Evolutionary conservation across 805 yeast species (phyloP), one percentile per base, ranked within the genome.

Genomic region (Yarrowia osloensis): DNA sequence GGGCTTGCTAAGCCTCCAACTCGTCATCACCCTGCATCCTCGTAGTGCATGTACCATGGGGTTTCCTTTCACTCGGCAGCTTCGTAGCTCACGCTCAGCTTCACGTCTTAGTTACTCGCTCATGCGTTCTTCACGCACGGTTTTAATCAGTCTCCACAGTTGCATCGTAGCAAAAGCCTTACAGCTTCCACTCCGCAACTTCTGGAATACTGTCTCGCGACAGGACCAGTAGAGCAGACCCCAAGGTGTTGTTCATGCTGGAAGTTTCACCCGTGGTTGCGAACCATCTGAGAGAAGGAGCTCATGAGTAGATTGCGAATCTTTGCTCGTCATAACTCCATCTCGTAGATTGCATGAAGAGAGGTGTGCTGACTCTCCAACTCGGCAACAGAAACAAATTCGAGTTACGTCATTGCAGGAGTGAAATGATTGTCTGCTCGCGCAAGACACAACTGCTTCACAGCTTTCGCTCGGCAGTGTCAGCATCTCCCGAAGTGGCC

Each of bases 161-260:
- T 42, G 47, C 47, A 28, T 42, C 47, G 17, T 42, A 22, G 47
- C 28, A 37, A 11, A 1, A 1, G 42, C 42, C 9, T 37, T n/a
- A 8, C 42, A n/a, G 15, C 26, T 42, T 28, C 31, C 47, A 22
- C 47, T 42, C 47, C 9, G 47, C 28, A 42, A 42, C 47, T 42
- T 42, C 28, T 42, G 47, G 47, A 21, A 22, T 42, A 42, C 28
- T 42, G 47, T n/a, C 28, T 42, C 22, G 4, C 47, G 9, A 22
- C 47, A 42, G 28, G 47, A 42, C 47, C 47, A 42, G 17, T 42
- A 42, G 47, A 42, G 47, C 47, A 42, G 47, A 42, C 47, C 47
- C 28, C 28, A 21, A 42, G 19, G 47, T 42, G 28, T 42, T 42
- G 28, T 11, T 42, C 47, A 42, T 42, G 47, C 47, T 42, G 47